Evolutionary conservation across 2,329 filamentous ascomycete genomes (phyloP).

Genomic region (Penicillium sp.): DNA sequence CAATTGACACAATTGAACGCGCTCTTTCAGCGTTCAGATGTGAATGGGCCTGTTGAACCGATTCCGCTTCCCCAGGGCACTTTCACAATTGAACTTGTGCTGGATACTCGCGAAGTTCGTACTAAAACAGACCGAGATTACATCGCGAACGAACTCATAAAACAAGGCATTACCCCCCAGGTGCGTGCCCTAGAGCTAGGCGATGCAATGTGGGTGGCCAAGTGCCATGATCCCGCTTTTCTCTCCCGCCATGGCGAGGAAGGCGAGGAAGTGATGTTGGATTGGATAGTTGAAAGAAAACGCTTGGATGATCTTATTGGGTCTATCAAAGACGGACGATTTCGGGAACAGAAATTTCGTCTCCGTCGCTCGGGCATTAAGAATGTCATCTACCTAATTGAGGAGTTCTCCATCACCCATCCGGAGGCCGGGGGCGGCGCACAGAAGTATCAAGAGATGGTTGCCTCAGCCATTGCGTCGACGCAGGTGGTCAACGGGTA

Average conservation of each 20-base stretch:
- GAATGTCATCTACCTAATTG: constrained; percentile 76
- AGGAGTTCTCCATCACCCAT: constrained; percentile 67
- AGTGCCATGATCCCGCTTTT: constrained; percentile 60
- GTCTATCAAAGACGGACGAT: constrained; percentile 79
- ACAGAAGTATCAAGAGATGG: constrained; percentile 62
- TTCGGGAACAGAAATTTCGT: constrained; percentile 82
- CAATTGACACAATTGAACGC: background rate
- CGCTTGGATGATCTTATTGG: constrained; percentile 75
- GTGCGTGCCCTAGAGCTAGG: constrained; percentile 71
- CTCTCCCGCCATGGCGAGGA: constrained; percentile 57
- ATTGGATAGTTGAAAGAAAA: constrained; percentile 81
- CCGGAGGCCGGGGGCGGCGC: constrained; percentile 43
- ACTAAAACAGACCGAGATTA: constrained; percentile 74
- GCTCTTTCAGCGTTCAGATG: constrained; percentile 6
- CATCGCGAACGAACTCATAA: constrained; percentile 69
- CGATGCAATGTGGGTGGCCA: constrained; percentile 78
- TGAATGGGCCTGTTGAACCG: constrained; percentile 49
- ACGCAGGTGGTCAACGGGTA: constrained; percentile 78
- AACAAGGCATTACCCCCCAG: constrained; percentile 64
- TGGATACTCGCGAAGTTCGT: constrained; percentile 74
- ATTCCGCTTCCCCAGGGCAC: constrained; percentile 63
- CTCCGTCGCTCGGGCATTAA: constrained; percentile 70
- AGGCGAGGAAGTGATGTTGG: constrained; percentile 68
- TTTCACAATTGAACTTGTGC: constrained; percentile 70
- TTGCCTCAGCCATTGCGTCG: constrained; percentile 71